Evolutionary conservation across 2,329 filamentous ascomycete genomes (phyloP).

Genomic region (Corniculantispora saksenae): DNA sequence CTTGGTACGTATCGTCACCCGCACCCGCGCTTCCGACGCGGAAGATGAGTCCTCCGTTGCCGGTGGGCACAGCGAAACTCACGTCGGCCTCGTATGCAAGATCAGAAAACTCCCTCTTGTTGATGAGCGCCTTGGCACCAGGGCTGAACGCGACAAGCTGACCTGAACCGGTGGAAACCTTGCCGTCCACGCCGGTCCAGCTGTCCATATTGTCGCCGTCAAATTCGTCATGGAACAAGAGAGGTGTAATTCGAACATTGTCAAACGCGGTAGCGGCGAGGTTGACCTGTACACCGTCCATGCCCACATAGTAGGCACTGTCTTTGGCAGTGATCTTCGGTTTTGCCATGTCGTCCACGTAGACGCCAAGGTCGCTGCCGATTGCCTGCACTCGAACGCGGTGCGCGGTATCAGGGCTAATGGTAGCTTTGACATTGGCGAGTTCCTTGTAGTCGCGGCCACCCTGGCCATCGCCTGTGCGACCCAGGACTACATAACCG

Average conservation of each 20-base stretch:
- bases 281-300: slow-evolving; percentile 24
- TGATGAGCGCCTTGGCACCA: background rate
- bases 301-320: slow-evolving; percentile 20
- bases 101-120: background rate
- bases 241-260: slow-evolving; percentile 21
- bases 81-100: background rate
- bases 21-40: background rate
- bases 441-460: slow-evolving; percentile 18
- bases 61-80: background rate
- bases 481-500: background rate
- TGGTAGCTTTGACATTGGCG: slow-evolving; percentile 10
- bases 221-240: background rate
- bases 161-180: background rate
- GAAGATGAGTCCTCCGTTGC: background rate
- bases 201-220: background rate
- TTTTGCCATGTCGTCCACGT: slow-evolving; percentile 19
- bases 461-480: background rate
- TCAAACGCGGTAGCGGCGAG: slow-evolving; percentile 25
- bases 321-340: slow-evolving; percentile 22
- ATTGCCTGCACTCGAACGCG: slow-evolving; percentile 21
- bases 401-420: slow-evolving; percentile 17
- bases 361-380: slow-evolving; percentile 20
- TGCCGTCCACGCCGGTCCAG: background rate
- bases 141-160: background rate
- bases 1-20: background rate